Conservation (phyloP, 2,329 filamentous ascomycete species). For the Ophiognomonia clavigignenti-juglandacearum region DNA sequence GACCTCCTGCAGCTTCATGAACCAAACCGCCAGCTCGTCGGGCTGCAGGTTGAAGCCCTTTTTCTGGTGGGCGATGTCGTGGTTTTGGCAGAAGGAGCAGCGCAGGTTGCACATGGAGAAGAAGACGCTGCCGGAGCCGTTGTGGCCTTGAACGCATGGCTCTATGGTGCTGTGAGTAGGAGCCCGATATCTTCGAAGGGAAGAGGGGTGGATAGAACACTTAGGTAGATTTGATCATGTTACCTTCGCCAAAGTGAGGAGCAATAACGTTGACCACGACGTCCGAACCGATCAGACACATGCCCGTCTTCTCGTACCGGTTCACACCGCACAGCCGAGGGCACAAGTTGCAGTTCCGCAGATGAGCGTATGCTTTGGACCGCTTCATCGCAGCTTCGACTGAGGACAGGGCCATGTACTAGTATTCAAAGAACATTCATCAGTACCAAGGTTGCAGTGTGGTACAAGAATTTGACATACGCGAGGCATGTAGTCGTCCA, state of each 20-base stretch:
- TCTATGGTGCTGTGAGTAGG: slow-evolving; percentile 38
- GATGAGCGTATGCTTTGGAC: slow-evolving; percentile 66
- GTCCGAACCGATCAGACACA: slow-evolving; percentile 71
- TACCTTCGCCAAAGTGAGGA: slow-evolving; percentile 76
- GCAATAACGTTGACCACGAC: slow-evolving; percentile 81
- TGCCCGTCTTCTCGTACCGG: slow-evolving; percentile 71
- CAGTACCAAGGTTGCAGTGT: neutral
- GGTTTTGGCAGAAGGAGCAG: slow-evolving; percentile 77
- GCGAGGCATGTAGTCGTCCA: slow-evolving; percentile 69
- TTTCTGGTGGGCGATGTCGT: slow-evolving; percentile 77
- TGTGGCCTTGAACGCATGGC: slow-evolving; percentile 76
- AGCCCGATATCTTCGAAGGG: neutral
- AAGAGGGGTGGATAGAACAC: slow-evolving; percentile 23
- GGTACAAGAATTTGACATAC: neutral
- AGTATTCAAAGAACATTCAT: neutral
- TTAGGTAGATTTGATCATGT: no score
- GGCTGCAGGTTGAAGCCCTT: slow-evolving; percentile 76
- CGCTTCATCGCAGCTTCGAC: slow-evolving; percentile 69
- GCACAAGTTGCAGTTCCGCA: slow-evolving; percentile 76
- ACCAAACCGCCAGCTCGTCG: slow-evolving; percentile 74
- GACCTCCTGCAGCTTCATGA: slow-evolving; percentile 72
- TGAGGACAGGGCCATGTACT: slow-evolving; percentile 62
- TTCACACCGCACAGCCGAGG: slow-evolving; percentile 74
- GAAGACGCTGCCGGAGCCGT: slow-evolving; percentile 76
- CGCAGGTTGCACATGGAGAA: slow-evolving; percentile 66